A percentile compares a stretch with the other conserved stretches of the same genome.
Evolutionary conservation across 352 stramenopile genomes (phyloP).

Genomic region (Pythium scleroteichum): DNA sequence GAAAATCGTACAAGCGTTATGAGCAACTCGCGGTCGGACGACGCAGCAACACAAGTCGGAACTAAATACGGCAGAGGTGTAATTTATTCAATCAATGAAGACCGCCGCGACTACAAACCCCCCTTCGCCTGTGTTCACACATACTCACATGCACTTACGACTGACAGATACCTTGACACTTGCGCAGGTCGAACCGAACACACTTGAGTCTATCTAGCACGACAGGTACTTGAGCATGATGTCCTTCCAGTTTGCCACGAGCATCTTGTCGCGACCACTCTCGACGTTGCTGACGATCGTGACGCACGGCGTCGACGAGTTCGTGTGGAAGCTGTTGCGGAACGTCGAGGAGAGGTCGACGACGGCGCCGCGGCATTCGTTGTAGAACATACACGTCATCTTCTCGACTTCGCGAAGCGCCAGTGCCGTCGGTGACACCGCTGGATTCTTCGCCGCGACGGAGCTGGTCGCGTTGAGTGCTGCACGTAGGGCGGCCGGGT

Average conservation of each 20-base stretch:
- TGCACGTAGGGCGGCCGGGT: constrained; percentile 49
- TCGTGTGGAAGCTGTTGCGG: constrained; percentile 63
- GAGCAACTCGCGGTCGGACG: constrained; percentile 15
- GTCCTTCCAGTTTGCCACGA: constrained; percentile 68
- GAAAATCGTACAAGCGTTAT: constrained; percentile 71
- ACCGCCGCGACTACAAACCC: constrained; percentile 21
- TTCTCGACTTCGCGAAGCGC: constrained; percentile 80
- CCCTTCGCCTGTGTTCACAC: constrained; percentile 1
- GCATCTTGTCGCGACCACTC: constrained; percentile 56
- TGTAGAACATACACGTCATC: constrained; percentile 89
- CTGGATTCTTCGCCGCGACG: constrained; percentile 28
- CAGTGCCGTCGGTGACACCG: constrained; percentile 29
- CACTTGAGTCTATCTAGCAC: constrained; percentile 29
- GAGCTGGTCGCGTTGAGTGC: constrained; percentile 28
- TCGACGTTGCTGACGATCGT: constrained; percentile 52
- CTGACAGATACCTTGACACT: neutral
- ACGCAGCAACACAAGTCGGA: constrained; percentile 10
- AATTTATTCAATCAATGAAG: constrained; percentile 44
- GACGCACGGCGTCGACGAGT: constrained; percentile 58
- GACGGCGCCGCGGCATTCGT: constrained; percentile 79
- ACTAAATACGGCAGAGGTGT: constrained; percentile 25
- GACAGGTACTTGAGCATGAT: constrained; percentile 70
- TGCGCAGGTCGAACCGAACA: neutral
- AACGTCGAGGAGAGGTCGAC: constrained; percentile 65
- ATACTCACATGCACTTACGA: neutral